Evolutionary conservation across 2,329 filamentous ascomycete genomes (phyloP).

Genomic region (Cercospora janseana): DNA sequence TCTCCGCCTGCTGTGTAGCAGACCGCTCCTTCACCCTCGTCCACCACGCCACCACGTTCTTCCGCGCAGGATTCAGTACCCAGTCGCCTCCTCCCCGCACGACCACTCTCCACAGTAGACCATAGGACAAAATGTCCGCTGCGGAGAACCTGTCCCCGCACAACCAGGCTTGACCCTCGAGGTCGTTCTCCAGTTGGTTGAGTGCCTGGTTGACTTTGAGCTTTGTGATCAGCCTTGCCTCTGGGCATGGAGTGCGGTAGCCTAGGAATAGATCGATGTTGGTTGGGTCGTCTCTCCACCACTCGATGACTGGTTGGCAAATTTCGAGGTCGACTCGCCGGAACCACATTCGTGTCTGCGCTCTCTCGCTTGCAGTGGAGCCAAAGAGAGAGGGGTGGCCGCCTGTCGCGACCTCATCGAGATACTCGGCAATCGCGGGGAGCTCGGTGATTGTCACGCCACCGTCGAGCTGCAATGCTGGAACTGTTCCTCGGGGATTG

Average conservation of each 20-base stretch:
- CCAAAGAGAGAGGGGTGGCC: background rate
- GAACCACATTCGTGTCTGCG: background rate
- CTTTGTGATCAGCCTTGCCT: background rate
- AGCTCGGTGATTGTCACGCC: background rate
- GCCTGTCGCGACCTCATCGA: background rate
- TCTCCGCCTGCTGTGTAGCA: background rate
- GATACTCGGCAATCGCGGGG: background rate
- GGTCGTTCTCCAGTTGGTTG: conserved; percentile 4
- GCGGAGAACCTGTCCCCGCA: background rate
- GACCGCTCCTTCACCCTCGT: background rate
- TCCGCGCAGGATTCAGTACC: background rate
- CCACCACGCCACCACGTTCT: background rate
- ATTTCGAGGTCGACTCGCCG: background rate
- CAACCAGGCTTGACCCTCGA: background rate
- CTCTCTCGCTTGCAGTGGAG: background rate
- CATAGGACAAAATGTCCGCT: background rate
- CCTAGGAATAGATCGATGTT: background rate
- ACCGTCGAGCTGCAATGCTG: background rate
- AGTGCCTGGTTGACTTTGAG: background rate
- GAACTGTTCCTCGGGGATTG: background rate
- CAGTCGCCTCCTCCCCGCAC: background rate
- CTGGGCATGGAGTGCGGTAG: background rate
- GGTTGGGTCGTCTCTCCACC: background rate
- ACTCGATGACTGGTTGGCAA: background rate
- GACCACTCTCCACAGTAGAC: background rate